These are phyloP conservation scores for Picea glauca DNA, from an alignment of 75 land plant genomes.

Conservation along the genomic window DNA sequence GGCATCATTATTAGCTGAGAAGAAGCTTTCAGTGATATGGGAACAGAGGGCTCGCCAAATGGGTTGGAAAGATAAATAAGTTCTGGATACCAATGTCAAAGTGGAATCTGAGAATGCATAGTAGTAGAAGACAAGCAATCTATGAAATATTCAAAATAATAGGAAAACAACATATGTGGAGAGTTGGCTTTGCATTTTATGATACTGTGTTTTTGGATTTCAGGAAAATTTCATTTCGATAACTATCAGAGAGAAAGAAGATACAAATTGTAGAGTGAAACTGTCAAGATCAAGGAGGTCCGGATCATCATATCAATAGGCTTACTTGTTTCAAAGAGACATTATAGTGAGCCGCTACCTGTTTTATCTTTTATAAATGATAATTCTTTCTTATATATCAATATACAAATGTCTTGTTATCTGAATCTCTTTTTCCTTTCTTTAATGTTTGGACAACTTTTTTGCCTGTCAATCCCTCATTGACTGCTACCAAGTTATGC, in stretches of 20 bases:
- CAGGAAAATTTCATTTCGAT: not conserved
- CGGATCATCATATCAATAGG: constrained; percentile 1
- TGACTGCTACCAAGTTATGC: not conserved
- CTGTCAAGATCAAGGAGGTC: not conserved
- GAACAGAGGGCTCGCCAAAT: constrained; percentile 62
- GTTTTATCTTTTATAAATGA: not conserved
- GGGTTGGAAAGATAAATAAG: constrained; percentile 56
- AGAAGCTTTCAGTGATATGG: constrained; percentile 62
- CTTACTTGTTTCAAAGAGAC: constrained; percentile 2
- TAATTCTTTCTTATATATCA: not conserved
- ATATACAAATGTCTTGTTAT: not conserved
- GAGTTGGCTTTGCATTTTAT: not conserved
- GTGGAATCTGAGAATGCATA: too few species aligned
- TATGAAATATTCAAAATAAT: not conserved
- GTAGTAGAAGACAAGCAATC: too few species aligned
- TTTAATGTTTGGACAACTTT: not conserved
- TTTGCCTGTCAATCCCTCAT: not conserved
- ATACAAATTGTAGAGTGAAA: constrained; percentile 4
- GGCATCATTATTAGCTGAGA: constrained; percentile 57
- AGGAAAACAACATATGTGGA: not conserved
- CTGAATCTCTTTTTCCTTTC: not conserved
- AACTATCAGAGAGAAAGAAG: not conserved
- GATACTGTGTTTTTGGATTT: not conserved
- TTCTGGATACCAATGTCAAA: too few species aligned
- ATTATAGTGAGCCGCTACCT: not conserved